Evolutionary conservation across 495 filamentous ascomycete genomes (phyloP), one percentile per base, ranked within the genome.

Genomic region (Hypoxylon fragiforme): DNA sequence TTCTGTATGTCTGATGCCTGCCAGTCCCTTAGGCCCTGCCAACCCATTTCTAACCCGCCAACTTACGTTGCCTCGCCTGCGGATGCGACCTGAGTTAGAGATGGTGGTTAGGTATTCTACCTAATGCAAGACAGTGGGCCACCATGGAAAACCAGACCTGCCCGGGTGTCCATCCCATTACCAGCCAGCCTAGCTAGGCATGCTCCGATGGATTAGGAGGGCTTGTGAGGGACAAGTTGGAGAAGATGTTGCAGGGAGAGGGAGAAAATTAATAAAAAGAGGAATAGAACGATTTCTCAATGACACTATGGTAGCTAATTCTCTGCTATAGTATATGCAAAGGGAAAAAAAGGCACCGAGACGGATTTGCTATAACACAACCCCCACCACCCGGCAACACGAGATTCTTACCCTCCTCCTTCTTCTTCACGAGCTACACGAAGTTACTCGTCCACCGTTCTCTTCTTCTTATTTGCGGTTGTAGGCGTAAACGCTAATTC

Each of bases 401-500:
- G 67, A 73, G 65, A 64, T 71, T 65, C 73, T 74, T 62, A 74
- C 75, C 73, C 73, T 75, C 73, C 70, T 68, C 70, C 65, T 74
- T 60, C 67, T 69, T 67, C 70, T 67, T 74, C 71, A 74, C 74
- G 71, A 75, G 63, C 44, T 57, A 65, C 66, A 70, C 68, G 63
- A 70, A 75, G 63, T 43, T 57, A 65, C 66, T 71, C 68, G 63
- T 71, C 68, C 58, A 63, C 63, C 73, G 44, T 75, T 77, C 74
- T 73, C 72, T 75, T 73, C 73, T 77, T 75, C 62, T 68, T 64
- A 73, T 72, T 74, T 66, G 70, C 70, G 70, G 75, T 64, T 70
- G 65, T 66, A 74, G 80, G 78, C 73, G 76, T 75, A 73, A 68
- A 73, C 75, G 73, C 74, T 79, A 79, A 79, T 82, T 74, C 81